Conservation (phyloP, 176 grass and related monocot genomes). For the Triticum timopheevii region DNA sequence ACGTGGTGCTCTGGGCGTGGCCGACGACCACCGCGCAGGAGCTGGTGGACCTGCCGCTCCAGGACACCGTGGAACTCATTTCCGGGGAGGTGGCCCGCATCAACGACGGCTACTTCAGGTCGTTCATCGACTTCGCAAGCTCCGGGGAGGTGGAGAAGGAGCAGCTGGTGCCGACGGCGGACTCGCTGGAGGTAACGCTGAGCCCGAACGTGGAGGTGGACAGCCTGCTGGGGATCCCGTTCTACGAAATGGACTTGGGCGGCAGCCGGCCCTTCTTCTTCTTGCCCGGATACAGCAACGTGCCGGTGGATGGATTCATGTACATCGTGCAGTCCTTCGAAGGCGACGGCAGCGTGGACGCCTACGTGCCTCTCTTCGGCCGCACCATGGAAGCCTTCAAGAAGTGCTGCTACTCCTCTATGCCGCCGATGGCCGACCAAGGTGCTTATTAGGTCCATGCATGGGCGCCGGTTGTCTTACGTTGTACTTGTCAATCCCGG, state of each 20-base stretch:
- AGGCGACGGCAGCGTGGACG: too few species aligned
- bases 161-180: slow-evolving; percentile 9
- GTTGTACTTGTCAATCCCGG: too few species aligned
- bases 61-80: background rate
- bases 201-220: too few species aligned
- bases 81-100: background rate
- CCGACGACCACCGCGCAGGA: background rate
- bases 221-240: background rate
- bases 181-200: too few species aligned
- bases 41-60: background rate
- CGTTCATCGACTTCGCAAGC: slow-evolving; percentile 24
- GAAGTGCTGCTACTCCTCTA: background rate
- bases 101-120: slow-evolving; percentile 22
- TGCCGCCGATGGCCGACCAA: background rate
- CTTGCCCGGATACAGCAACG: background rate
- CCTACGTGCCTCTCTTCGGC: background rate
- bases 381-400: background rate
- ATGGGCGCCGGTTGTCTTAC: too few species aligned
- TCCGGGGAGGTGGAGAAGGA: slow-evolving; percentile 42
- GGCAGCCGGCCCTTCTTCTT: background rate
- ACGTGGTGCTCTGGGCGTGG: slow-evolving; percentile 20
- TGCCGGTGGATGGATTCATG: slow-evolving; percentile 6
- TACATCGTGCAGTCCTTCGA: too few species aligned
- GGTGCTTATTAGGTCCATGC: background rate
- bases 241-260: background rate